Percentiles rank a stretch among this genome's conserved stretches.
Conservation (phyloP, 177 flowering plant species). For the Vitis hybrid region DNA sequence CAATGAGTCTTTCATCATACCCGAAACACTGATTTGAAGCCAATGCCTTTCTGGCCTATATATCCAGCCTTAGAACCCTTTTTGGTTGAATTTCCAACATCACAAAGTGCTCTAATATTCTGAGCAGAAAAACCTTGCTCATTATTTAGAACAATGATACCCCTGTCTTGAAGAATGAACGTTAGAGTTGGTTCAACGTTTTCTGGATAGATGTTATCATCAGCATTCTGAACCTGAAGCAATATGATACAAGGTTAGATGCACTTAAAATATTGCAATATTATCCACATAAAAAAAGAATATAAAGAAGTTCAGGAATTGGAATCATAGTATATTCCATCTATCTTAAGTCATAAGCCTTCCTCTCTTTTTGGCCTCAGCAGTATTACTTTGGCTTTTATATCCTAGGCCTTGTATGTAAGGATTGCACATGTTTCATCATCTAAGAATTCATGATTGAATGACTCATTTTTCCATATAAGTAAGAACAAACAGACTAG, state of each 20-base stretch:
- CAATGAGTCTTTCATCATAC: conserved; percentile 34
- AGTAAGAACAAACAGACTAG: too few relatives aligned
- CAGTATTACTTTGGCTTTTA: too few relatives aligned
- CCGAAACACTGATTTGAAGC: conserved; percentile 98
- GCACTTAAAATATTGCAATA: background rate
- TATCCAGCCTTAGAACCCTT: conserved; percentile 76
- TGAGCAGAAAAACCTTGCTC: conserved; percentile 82
- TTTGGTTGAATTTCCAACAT: conserved; percentile 94
- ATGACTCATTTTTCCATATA: too few relatives aligned
- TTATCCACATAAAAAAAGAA: too few relatives aligned
- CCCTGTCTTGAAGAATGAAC: conserved; percentile 72
- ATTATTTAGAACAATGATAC: conserved; percentile 76
- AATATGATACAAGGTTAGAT: conserved; percentile 9
- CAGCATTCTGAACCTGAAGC: conserved; percentile 95
- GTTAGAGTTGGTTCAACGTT: conserved; percentile 77
- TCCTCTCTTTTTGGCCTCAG: too few relatives aligned
- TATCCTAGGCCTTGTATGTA: too few relatives aligned
- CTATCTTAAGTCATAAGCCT: too few relatives aligned
- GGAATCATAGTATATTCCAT: too few relatives aligned
- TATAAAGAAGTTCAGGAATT: too few relatives aligned
- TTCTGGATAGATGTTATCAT: conserved; percentile 75
- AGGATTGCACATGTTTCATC: too few relatives aligned
- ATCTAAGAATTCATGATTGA: too few relatives aligned
- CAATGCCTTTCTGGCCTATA: conserved; percentile 96
- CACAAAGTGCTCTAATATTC: conserved; percentile 94